phyloP scores from a whole-genome alignment of 164 flowering plant genomes.

The Sedum album region DNA sequence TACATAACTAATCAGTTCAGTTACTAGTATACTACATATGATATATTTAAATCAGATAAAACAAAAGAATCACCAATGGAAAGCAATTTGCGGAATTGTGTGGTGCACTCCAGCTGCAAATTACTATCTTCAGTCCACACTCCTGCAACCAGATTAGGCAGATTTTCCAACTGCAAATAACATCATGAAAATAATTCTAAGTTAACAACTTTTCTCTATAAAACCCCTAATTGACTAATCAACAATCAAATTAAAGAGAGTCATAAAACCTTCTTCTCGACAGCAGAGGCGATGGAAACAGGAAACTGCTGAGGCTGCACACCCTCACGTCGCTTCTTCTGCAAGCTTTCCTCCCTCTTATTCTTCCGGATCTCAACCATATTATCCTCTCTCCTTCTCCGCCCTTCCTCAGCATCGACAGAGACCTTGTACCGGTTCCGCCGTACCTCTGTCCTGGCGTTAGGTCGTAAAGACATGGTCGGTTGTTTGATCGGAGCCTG shows the following conservation, averaged over 20 bases:
- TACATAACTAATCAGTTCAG: not conserved
- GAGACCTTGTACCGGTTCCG: conserved; percentile 56
- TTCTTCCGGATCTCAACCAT: conserved; percentile 64
- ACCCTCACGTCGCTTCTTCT: conserved; percentile 59
- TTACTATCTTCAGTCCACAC: conserved; percentile 29
- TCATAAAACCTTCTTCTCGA: conserved; percentile 37
- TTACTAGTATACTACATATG: not conserved
- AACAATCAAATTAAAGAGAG: not conserved
- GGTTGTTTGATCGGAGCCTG: not conserved
- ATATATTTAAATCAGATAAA: not conserved
- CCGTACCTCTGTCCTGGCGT: conserved; percentile 46
- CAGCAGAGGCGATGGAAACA: conserved; percentile 17
- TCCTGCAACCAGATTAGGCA: conserved; percentile 42
- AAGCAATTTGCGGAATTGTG: conserved; percentile 43
- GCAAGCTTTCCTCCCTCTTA: conserved; percentile 47
- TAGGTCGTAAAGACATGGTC: conserved; percentile 50
- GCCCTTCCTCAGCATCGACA: conserved; percentile 64
- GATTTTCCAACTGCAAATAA: conserved; percentile 32
- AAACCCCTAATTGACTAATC: not conserved
- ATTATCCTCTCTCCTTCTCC: conserved; percentile 53
- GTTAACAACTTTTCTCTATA: not conserved
- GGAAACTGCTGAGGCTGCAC: conserved; percentile 28
- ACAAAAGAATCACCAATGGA: conserved; percentile 31
- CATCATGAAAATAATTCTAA: not conserved
- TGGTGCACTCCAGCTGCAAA: conserved; percentile 40